phyloP scores from a whole-genome alignment of 2,329 filamentous ascomycete genomes.

The Myrmaecium sp. region DNA sequence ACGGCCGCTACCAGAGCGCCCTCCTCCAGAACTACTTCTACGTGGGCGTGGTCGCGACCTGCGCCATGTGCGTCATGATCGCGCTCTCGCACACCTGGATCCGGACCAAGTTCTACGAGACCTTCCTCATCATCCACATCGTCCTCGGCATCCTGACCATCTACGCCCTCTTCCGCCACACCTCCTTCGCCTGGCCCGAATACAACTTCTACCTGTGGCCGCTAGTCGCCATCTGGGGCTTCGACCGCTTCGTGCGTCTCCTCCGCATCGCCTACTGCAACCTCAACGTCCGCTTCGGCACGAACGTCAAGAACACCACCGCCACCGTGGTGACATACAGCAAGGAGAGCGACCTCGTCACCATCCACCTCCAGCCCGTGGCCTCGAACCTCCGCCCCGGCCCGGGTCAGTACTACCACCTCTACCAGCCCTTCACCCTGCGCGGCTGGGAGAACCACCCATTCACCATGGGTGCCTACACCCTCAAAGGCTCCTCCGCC shows the following conservation, averaged over 20 bases:
- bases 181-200: constrained; percentile 34
- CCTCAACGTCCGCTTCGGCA: constrained; percentile 16
- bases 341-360: constrained; percentile 26
- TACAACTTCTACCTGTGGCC: constrained; percentile 36
- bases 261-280: constrained; percentile 29
- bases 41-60: constrained; percentile 16
- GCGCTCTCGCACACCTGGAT: constrained; percentile 35
- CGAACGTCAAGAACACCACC: constrained; percentile 14
- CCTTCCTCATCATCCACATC: constrained; percentile 28
- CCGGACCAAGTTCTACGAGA: constrained; percentile 30
- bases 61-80: constrained; percentile 28
- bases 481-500: no score
- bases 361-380: constrained; percentile 26
- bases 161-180: constrained; percentile 34
- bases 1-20: no score
- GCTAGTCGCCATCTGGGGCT: constrained; percentile 31
- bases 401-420: constrained; percentile 33
- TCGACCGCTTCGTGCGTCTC: constrained; percentile 31
- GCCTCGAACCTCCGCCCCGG: constrained; percentile 17
- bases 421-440: constrained; percentile 29
- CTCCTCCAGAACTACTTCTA: no score
- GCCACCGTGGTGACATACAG: constrained; percentile 27
- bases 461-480: constrained; percentile 26
- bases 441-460: constrained; percentile 35
- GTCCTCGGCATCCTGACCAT: constrained; percentile 25